Base-by-base conservation (phyloP, 495 filamentous ascomycete species). In the Penicillium dipodomyicola region DNA sequence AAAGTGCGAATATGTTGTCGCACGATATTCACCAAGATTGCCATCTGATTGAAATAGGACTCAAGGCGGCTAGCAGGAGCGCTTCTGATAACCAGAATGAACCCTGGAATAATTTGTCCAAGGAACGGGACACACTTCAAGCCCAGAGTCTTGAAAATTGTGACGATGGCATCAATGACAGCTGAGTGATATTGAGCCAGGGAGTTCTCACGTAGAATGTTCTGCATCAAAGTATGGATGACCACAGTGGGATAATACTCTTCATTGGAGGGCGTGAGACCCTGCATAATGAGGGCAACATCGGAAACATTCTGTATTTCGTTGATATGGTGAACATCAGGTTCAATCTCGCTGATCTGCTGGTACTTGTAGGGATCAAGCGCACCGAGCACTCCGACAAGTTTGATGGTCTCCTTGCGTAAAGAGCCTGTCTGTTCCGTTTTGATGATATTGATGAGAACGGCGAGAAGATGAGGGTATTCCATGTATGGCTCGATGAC, bases 211-310 rank as follows among this genome's bases (percentile, higher is more conserved):
- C 90, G 90, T 41, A 99, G 73, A 52, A 99, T 90, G 50, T 78
- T 82, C 49, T 90, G 87, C 66, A 97, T 84, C 43, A 99, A 76
- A 1, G 93, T 93, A 62, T 95, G 94, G 65, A 99, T 96, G 40
- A 97, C 95, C 19, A 99, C 92, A 0, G 95, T 97, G 3, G 94
- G 94, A 65, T 96, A 97, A 65, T 97, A 99, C 56, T 99, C 94
- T 64, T 99, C 95, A 57, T 90, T 94, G 0, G 91, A 96, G 3
- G 94, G 95, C 2, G 92, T 97, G n/a, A 96, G 81, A 11, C 94
- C 92, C 58, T 87, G 88, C 92, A 99, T 97, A 75, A 99, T 96
- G 20, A 99, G 79, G 14, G 91, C 92, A 47, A 99, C 95, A 75
- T 99, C 94, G 14, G 92, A 95, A 52, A 94, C 82, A 27, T 77